Evolutionary conservation across 768 basidiomycete genomes (phyloP).

Genomic region (Hirschioporus abietinus): DNA sequence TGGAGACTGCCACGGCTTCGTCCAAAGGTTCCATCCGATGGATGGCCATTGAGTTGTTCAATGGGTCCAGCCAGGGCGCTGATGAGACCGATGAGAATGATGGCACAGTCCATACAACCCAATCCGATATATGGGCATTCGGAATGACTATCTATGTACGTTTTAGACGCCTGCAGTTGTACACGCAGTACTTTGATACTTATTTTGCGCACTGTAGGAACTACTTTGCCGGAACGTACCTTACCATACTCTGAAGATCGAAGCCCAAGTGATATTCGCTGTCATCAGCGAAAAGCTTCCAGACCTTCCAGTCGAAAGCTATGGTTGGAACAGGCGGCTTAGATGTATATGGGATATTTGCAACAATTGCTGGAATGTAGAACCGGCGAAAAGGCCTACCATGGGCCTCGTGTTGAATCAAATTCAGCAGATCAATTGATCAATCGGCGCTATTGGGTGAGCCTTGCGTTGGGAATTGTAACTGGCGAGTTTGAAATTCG

Average conservation of each 20-base stretch:
- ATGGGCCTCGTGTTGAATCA: background rate
- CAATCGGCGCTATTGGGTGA: too few species aligned
- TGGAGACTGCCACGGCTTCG: background rate
- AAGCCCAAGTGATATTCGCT: background rate
- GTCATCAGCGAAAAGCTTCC: background rate
- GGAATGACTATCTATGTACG: slow-evolving; percentile 3
- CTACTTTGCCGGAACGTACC: background rate
- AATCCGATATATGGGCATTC: slow-evolving; percentile 4
- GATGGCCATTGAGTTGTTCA: slow-evolving; percentile 1
- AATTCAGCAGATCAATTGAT: background rate
- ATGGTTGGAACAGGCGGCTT: background rate
- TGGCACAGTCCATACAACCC: background rate
- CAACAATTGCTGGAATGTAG: background rate
- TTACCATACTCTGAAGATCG: background rate
- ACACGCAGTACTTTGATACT: background rate
- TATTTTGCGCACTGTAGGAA: background rate
- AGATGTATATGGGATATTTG: background rate
- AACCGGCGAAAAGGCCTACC: background rate
- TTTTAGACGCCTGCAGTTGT: background rate
- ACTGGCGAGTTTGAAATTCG: too few species aligned
- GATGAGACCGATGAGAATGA: background rate
- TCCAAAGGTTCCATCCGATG: background rate
- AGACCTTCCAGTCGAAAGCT: background rate
- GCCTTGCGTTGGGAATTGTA: too few species aligned
- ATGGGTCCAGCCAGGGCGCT: background rate